Percentiles rank a stretch among this genome's conserved stretches.
Conservation (phyloP, 2,329 filamentous ascomycete genomes). For the Monosporascus sp. region DNA sequence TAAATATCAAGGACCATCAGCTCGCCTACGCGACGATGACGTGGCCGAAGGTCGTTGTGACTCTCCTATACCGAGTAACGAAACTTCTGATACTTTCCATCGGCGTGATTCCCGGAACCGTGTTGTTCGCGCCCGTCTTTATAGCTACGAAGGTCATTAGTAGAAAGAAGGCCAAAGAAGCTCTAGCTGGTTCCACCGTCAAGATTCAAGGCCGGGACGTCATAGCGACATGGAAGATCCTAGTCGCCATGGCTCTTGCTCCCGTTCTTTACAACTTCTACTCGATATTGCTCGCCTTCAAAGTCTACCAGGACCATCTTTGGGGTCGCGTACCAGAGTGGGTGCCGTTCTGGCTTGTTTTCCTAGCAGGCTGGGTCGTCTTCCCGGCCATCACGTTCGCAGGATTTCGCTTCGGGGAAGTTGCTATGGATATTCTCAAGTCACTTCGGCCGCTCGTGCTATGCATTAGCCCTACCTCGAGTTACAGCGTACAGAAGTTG, state of each 20-base stretch:
- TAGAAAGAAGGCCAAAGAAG: constrained; percentile 74
- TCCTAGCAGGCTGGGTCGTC: constrained; percentile 68
- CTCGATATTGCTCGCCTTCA: constrained; percentile 66
- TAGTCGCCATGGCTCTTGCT: constrained; percentile 79
- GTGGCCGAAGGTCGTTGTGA: constrained; percentile 66
- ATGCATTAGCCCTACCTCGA: constrained; percentile 77
- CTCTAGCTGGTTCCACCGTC: constrained; percentile 78
- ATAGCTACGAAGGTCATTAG: constrained; percentile 79
- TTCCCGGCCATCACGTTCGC: constrained; percentile 90
- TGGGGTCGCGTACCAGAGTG: constrained; percentile 76
- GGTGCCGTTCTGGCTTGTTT: constrained; percentile 73
- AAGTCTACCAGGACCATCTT: constrained; percentile 75
- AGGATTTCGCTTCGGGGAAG: constrained; percentile 88
- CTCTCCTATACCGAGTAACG: constrained; percentile 71
- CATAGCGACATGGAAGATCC: constrained; percentile 89
- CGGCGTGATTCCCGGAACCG: constrained; percentile 77
- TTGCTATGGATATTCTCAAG: constrained; percentile 98
- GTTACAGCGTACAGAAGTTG: constrained; percentile 77
- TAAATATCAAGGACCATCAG: constrained; percentile 90
- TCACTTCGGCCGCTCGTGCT: constrained; percentile 83
- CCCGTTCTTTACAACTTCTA: constrained; percentile 81
- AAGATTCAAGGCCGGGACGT: constrained; percentile 86
- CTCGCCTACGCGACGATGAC: constrained; percentile 87
- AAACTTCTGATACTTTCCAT: constrained; percentile 74
- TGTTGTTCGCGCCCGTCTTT: constrained; percentile 87